Percentiles rank a stretch among this genome's conserved stretches.
Evolutionary conservation across 257 asterid species (phyloP).

Genomic region (Jasminum sambac): DNA sequence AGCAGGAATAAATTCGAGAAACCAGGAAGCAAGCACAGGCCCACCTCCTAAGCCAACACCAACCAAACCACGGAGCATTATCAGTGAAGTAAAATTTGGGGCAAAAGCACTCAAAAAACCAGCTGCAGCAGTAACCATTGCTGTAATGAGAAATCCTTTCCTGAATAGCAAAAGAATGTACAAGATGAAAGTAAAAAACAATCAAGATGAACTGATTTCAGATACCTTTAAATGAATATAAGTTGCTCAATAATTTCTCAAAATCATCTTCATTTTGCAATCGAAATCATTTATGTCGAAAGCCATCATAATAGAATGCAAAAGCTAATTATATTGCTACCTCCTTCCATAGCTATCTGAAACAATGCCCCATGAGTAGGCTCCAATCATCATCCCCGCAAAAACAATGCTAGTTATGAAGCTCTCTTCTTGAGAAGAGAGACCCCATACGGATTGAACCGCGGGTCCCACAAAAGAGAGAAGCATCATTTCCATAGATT

Average conservation of each 20-base stretch:
- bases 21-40: constrained; percentile 75
- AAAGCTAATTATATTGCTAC: constrained; percentile 28
- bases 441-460: constrained; percentile 67
- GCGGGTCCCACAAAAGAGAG: constrained; percentile 79
- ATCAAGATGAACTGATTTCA: constrained; percentile 9
- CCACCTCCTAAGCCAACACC: constrained; percentile 81
- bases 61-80: constrained; percentile 56
- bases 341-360: constrained; percentile 78
- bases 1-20: constrained; percentile 78
- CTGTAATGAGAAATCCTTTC: constrained; percentile 63
- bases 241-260: not conserved
- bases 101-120: constrained; percentile 71
- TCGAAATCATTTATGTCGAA: not conserved
- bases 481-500: constrained; percentile 91
- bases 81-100: constrained; percentile 43
- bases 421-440: constrained; percentile 73
- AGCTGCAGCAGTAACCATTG: constrained; percentile 46
- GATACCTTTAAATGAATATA: not conserved
- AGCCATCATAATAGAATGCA: no score
- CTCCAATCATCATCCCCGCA: constrained; percentile 74
- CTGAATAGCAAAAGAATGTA: constrained; percentile 34
- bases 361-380: constrained; percentile 71
- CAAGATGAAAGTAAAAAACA: constrained; percentile 17
- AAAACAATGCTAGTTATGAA: constrained; percentile 61
- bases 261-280: not conserved